Evolutionary conservation across 495 filamentous ascomycete species (phyloP), one percentile per base, ranked within the genome.

Genomic region (Immersiella caudata): DNA sequence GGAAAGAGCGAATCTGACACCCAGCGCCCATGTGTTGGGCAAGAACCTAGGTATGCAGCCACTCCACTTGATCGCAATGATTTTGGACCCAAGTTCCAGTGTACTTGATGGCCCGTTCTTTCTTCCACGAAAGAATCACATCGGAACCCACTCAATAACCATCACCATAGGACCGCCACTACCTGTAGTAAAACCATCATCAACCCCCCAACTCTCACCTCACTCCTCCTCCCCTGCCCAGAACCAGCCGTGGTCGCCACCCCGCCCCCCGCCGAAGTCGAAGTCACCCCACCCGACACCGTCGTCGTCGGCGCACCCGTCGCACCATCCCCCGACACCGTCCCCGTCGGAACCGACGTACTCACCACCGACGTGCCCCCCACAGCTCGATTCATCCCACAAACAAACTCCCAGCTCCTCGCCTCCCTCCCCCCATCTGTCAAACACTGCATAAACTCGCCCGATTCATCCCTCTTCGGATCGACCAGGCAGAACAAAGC

Each of bases 401-500:
- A 55, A 11, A 55, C 14, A 55, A 55, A 6, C 26, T 60, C 57
- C 29, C 26, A 29, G 29, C 27, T 14, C 25, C 12, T 1, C 27
- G 56, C 11, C 20, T 59, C 56, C 20, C 25, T 35, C 1, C 27
- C 56, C 20, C 27, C 56, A n/a, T 35, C 27, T 11, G 27, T 29
- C 24, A 59, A 11, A 36, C 57, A 60, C 0, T 18, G 22, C 16
- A 16, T 35, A 22, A 21, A 36, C 57, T 60, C 20, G 24, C 25
- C 26, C 4, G 26, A 7, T n/a, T 35, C 12, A 9, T n/a, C 25
- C 26, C 25, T 25, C 20, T 6, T 25, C 60, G 29, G 33, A 4
- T 62, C 60, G 20, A 62, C 21, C n/a, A 25, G 35, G 33, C 60
- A 62, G 16, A 62, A 62, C n/a, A 62, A 16, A 21, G 35, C 60